phyloP scores from a whole-genome alignment of 2,329 filamentous ascomycete species.

The Nectriaceae sp. region DNA sequence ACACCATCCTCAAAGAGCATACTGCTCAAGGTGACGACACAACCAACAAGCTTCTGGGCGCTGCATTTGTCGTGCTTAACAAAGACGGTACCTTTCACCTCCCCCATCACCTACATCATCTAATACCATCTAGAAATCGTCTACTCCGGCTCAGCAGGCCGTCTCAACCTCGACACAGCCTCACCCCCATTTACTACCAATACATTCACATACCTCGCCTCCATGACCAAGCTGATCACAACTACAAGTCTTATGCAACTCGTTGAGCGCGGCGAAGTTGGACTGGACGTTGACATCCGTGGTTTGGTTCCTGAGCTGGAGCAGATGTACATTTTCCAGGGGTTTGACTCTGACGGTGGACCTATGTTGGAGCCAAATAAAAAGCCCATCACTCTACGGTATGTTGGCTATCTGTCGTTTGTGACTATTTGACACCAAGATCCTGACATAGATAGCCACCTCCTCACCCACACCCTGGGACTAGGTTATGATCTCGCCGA shows the following conservation, averaged over 20 bases:
- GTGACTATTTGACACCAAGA: background rate
- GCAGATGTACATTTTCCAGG: slow-evolving; percentile 37
- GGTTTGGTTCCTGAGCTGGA: slow-evolving; percentile 36
- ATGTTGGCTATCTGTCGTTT: slow-evolving; percentile 1
- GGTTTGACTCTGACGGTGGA: slow-evolving; percentile 36
- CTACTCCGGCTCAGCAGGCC: slow-evolving; percentile 40
- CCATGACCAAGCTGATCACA: slow-evolving; percentile 47
- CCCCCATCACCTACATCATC: background rate
- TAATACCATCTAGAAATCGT: slow-evolving; percentile 29
- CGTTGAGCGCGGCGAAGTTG: slow-evolving; percentile 36
- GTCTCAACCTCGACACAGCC: slow-evolving; percentile 29
- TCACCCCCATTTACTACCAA: slow-evolving; percentile 33
- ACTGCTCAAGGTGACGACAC: slow-evolving; percentile 31
- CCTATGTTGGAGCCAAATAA: slow-evolving; percentile 41
- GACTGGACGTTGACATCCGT: slow-evolving; percentile 41
- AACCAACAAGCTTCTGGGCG: slow-evolving; percentile 37
- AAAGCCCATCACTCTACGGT: slow-evolving; percentile 41
- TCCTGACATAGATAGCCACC: slow-evolving; percentile 35
- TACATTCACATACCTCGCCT: slow-evolving; percentile 41
- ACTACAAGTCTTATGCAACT: slow-evolving; percentile 40
- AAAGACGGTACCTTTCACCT: slow-evolving; percentile 27
- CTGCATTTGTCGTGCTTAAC: slow-evolving; percentile 37
- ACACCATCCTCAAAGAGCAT: slow-evolving; percentile 32
- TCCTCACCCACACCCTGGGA: slow-evolving; percentile 54
- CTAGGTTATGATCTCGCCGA: slow-evolving; percentile 45